Conservation (phyloP, 352 stramenopile species). For the Achlya hypogyna region DNA sequence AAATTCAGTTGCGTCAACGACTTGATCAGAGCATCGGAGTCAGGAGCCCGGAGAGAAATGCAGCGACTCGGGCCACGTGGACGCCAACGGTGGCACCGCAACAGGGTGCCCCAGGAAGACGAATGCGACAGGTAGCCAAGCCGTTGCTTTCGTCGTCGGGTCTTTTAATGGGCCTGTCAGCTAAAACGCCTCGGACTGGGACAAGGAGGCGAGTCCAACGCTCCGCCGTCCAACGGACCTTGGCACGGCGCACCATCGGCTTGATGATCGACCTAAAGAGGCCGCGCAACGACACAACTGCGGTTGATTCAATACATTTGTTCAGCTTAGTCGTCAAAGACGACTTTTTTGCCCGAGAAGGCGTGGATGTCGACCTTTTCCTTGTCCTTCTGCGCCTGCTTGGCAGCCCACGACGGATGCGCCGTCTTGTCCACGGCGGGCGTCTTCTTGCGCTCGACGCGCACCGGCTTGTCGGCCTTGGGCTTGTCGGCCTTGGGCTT, state of each 20-base stretch:
- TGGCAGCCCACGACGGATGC: conserved; percentile 52
- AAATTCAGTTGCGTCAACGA: neutral
- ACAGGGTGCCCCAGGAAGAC: neutral
- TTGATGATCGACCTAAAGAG: no score
- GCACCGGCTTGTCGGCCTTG: neutral
- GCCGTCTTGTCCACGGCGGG: conserved; percentile 5
- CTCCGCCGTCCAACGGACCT: no score
- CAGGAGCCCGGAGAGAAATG: no score
- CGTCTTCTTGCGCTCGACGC: neutral
- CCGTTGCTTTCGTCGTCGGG: no score
- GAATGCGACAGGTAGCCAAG: no score
- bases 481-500: conserved; percentile 31
- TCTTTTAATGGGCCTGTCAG: no score
- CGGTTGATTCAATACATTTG: neutral
- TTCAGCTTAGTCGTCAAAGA: conserved; percentile 39
- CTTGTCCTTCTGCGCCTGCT: conserved; percentile 77
- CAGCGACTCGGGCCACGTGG: neutral
- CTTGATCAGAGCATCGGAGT: no score
- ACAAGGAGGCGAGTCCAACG: no score
- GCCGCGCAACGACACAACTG: no score
- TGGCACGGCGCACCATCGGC: no score
- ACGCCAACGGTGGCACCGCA: neutral
- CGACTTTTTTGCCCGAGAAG: conserved; percentile 79
- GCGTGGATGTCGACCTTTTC: conserved; percentile 54
- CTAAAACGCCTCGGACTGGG: no score